Conservation (phyloP, 805 yeast genomes). For the Candida montana region DNA sequence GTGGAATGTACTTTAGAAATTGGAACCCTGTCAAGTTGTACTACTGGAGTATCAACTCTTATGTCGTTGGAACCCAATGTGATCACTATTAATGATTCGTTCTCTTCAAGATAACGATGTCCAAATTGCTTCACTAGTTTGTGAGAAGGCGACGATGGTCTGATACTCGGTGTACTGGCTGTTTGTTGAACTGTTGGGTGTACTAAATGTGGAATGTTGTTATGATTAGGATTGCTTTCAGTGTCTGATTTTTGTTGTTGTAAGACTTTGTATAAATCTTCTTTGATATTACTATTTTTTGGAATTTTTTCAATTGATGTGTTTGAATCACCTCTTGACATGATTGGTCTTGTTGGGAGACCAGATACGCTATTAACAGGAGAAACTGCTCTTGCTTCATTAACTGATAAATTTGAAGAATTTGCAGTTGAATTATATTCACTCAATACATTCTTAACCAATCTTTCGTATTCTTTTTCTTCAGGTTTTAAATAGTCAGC, state of each 20-base stretch:
- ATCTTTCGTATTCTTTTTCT: constrained; percentile 31
- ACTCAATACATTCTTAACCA: constrained; percentile 5
- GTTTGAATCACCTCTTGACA: constrained; percentile 8
- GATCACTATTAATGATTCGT: constrained; percentile 68
- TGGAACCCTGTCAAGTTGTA: constrained; percentile 70
- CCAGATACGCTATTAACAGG: no score
- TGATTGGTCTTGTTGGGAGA: neutral
- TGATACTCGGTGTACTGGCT: neutral
- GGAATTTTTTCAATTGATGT: constrained; percentile 17
- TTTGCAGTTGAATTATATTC: constrained; percentile 5
- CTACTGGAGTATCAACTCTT: constrained; percentile 51
- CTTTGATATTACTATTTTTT: constrained; percentile 18
- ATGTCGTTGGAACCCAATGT: constrained; percentile 85
- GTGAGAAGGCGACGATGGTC: neutral
- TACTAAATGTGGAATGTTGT: no score
- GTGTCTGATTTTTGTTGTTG: constrained; percentile 7
- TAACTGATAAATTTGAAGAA: constrained; percentile 14
- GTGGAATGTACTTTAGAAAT: constrained; percentile 71
- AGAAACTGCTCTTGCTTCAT: constrained; percentile 8
- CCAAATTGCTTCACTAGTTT: constrained; percentile 81
- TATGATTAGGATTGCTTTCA: no score
- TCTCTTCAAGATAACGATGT: constrained; percentile 56
- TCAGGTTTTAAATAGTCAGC: constrained; percentile 56
- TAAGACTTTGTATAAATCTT: constrained; percentile 14
- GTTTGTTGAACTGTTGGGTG: neutral